These are phyloP conservation scores for Penstemon davidsonii DNA, from an alignment of 257 asterid species.

Conservation along the genomic window DNA sequence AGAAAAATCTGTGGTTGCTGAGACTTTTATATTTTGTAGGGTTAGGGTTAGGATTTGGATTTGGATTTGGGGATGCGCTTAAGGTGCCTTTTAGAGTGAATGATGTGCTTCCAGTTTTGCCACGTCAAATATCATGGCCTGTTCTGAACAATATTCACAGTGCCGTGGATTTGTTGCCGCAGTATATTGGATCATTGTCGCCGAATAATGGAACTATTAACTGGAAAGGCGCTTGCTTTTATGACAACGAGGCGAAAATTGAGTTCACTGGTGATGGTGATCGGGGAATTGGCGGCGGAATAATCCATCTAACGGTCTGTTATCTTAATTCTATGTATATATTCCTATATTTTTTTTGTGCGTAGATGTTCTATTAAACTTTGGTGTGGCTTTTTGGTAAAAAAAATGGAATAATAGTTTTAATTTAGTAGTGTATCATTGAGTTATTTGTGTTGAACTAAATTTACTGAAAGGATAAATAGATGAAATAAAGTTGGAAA, in stretches of 20 bases:
- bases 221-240: conserved; percentile 94
- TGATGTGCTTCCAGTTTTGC: conserved; percentile 89
- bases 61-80: conserved; percentile 61
- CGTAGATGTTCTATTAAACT: neutral
- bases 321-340: conserved; percentile 5
- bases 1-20: conserved; percentile 35
- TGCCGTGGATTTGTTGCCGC: conserved; percentile 90
- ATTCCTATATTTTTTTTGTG: neutral
- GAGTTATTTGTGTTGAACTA: neutral
- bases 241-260: conserved; percentile 68
- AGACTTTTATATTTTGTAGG: conserved; percentile 41
- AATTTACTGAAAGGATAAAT: neutral
- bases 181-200: conserved; percentile 80
- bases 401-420: neutral
- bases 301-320: conserved; percentile 72
- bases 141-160: conserved; percentile 75
- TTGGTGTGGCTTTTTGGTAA: neutral
- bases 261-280: conserved; percentile 68
- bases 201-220: conserved; percentile 78
- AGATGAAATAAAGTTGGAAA: neutral
- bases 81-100: conserved; percentile 77
- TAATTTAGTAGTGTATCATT: neutral
- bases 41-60: conserved; percentile 49
- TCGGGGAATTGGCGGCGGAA: conserved; percentile 86
- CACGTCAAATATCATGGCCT: conserved; percentile 92